phyloP scores from a whole-genome alignment of 1,284 basidiomycete genomes.

The Apiotrichum siamense region DNA sequence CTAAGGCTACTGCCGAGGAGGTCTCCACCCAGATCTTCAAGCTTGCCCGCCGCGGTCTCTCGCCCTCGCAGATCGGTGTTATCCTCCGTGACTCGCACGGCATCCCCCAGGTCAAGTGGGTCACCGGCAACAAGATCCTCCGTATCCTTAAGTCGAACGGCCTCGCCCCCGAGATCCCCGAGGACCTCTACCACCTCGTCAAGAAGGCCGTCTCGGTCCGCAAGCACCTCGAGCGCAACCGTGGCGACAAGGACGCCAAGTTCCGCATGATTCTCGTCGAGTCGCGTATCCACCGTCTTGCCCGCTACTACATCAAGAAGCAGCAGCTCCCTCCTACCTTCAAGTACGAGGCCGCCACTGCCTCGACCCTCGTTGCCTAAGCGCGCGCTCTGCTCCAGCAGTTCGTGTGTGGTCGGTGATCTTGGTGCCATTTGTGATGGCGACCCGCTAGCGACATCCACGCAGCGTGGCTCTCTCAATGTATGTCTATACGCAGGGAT shows the following conservation, averaged over 20 bases:
- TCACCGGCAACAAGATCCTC: conserved; percentile 99
- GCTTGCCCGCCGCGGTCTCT: conserved; percentile 94
- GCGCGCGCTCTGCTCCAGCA: conserved; percentile 7
- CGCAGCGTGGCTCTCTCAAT: neutral
- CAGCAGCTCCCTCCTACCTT: conserved; percentile 95
- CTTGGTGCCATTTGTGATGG: neutral
- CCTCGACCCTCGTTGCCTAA: conserved; percentile 56
- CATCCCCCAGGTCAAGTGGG: conserved; percentile 89
- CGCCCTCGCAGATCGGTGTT: conserved; percentile 97
- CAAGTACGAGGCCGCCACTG: conserved; percentile 93
- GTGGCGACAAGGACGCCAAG: conserved; percentile 97
- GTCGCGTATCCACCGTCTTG: conserved; percentile 94
- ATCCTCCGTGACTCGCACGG: conserved; percentile 97
- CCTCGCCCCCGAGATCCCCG: conserved; percentile 94
- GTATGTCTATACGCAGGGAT: conserved; percentile 11
- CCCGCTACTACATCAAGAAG: conserved; percentile 96
- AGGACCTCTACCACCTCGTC: conserved; percentile 99
- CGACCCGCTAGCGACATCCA: neutral
- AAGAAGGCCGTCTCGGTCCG: conserved; percentile 99
- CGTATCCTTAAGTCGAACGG: conserved; percentile 95
- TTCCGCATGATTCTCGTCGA: conserved; percentile 98
- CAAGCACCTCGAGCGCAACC: conserved; percentile 97
- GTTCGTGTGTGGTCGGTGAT: neutral
- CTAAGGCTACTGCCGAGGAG: conserved; percentile 93
- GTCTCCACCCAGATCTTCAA: conserved; percentile 95